Base-by-base conservation (phyloP, 2,329 filamentous ascomycete genomes). In the Chaetomiaceae sp. region DNA sequence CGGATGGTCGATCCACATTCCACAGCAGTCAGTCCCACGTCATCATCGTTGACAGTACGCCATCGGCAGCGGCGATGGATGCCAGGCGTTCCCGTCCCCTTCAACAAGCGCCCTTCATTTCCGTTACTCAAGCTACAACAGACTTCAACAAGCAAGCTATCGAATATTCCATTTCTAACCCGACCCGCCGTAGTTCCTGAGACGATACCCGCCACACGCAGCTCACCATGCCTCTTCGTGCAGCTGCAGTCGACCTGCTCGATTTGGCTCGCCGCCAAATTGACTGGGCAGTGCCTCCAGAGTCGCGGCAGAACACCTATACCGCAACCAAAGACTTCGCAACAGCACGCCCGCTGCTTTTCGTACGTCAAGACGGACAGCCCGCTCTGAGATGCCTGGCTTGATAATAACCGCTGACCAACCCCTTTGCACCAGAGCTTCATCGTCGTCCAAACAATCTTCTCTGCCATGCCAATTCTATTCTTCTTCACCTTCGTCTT, bases 401-500 rank as follows among this genome's bases (percentile, higher is more conserved):
- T 21, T 37, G 43, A 23, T 33, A 21, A 20, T 38, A 9, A 27
- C 5, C 5, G 5, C 25, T 25, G 37, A 30, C 29, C 46, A 16
- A 51, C 42, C 51, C 14, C 32, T 4, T 37, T 2, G 25, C 9
- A 2, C 48, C 58, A 89, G 86, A 81, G 83, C 54, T 89, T 94
- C 67, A 65, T 90, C 53, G 69, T 80, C 41, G 73, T 78, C 27
- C 87, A 91, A 66, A 62, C 85, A 53, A 67, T 82, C 54, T 76
- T 90, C 57, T 83, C 82, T 13, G 77, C 82, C 53, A 68, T 88
- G 13, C 89, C 89, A 1, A 62, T 91, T 54, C 68, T 84, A 36
- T 71, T 90, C 57, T 92, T 94, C 73, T 58, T 78, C 51, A 72
- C 79, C 61, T 90, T 91, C 73, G 75, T 78, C 51, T 61, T 84